A percentile compares a stretch with the other conserved stretches of the same genome.
These are phyloP conservation scores for Scheffersomyces coipomensis DNA, from an alignment of 805 yeast species.

Conservation along the genomic window DNA sequence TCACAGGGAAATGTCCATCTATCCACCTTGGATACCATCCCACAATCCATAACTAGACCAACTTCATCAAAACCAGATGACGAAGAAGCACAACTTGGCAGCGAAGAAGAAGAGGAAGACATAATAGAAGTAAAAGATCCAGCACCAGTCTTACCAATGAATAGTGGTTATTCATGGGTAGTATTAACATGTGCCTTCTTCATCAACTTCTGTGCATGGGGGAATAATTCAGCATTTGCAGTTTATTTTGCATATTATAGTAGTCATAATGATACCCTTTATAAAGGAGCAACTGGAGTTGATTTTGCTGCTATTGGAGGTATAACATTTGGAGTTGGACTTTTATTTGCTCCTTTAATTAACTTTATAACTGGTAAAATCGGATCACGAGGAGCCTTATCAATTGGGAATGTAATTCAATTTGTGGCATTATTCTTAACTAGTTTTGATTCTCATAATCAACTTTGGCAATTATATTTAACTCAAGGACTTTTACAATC, in stretches of 20 bases:
- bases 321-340: slow-evolving; percentile 51
- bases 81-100: not conserved
- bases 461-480: slow-evolving; percentile 58
- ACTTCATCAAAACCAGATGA: not conserved
- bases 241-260: slow-evolving; percentile 56
- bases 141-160: slow-evolving; percentile 15
- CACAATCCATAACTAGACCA: no score
- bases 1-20: no score
- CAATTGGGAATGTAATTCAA: slow-evolving; percentile 24
- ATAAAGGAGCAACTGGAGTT: slow-evolving; percentile 48
- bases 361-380: slow-evolving; percentile 41
- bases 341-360: slow-evolving; percentile 45
- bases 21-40: no score
- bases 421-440: slow-evolving; percentile 51
- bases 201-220: not conserved
- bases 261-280: slow-evolving; percentile 40
- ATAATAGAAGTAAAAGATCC: not conserved
- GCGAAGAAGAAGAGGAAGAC: not conserved
- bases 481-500: slow-evolving; percentile 66
- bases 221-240: slow-evolving; percentile 23
- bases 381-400: slow-evolving; percentile 25
- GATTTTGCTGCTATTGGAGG: slow-evolving; percentile 69
- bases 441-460: slow-evolving; percentile 42
- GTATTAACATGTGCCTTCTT: not conserved
- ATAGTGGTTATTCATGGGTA: slow-evolving; percentile 30